Evolutionary conservation across 2,329 filamentous ascomycete species (phyloP).

Genomic region (Botrytis tulipae): DNA sequence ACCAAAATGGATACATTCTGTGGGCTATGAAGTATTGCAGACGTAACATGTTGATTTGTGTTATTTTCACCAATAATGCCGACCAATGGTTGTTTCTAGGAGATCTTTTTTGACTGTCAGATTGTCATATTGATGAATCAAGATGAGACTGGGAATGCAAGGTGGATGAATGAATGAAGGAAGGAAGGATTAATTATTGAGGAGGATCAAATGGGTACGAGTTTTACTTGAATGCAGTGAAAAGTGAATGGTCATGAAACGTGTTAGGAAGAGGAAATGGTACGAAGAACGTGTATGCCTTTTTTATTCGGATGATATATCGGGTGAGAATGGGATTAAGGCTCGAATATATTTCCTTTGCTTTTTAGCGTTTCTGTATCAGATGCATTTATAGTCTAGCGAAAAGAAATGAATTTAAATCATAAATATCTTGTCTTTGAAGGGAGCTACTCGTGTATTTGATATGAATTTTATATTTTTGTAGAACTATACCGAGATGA

Average conservation of each 20-base stretch:
- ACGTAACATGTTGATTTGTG: not conserved
- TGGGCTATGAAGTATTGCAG: not conserved
- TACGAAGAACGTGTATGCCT: not conserved
- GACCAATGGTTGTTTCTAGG: not conserved
- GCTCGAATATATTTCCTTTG: constrained; percentile 36
- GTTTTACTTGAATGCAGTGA: not conserved
- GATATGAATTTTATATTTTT: not conserved
- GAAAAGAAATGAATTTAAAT: not conserved
- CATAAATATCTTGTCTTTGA: not conserved
- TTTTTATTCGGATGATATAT: not conserved
- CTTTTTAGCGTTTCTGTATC: constrained; percentile 21
- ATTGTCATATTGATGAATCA: constrained; percentile 16
- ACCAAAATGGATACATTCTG: constrained; percentile 23
- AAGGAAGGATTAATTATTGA: not conserved
- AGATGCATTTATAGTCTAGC: constrained; percentile 32
- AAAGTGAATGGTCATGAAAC: not conserved
- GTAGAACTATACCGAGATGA: not conserved
- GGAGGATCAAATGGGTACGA: not conserved
- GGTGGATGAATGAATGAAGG: not conserved
- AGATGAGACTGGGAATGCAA: not conserved
- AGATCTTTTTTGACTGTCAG: not conserved
- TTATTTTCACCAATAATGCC: not conserved
- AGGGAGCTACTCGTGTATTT: not conserved
- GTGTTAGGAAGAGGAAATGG: not conserved
- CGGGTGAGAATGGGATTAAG: not conserved